These are phyloP conservation scores for Ballota nigra DNA, from an alignment of 257 asterid species.

Conservation along the genomic window DNA sequence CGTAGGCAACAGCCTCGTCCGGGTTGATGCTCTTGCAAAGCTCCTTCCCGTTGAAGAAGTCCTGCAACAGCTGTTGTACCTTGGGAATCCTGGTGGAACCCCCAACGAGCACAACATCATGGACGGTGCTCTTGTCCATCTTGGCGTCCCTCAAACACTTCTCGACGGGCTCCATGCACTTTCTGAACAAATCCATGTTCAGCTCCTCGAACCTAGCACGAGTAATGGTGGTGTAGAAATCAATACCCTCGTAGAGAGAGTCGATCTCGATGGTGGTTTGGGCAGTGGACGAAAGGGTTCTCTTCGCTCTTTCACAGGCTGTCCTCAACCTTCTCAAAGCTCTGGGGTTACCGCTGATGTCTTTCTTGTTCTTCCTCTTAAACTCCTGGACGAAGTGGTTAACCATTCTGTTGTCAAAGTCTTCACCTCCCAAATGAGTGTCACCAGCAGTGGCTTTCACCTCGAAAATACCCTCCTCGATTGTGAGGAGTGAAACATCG, in stretches of 20 bases:
- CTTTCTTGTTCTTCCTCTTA: slow-evolving; percentile 79
- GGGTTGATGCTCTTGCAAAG: slow-evolving; percentile 90
- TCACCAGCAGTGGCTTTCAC: slow-evolving; percentile 69
- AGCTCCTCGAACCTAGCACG: slow-evolving; percentile 85
- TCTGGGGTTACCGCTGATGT: slow-evolving; percentile 70
- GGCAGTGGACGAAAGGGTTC: slow-evolving; percentile 82
- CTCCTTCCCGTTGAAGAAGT: slow-evolving; percentile 82
- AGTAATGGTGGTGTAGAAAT: slow-evolving; percentile 72
- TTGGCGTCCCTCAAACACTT: slow-evolving; percentile 80
- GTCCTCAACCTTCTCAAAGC: slow-evolving; percentile 78
- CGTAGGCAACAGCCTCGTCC: slow-evolving; percentile 83
- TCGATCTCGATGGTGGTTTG: slow-evolving; percentile 82
- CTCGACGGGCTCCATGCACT: slow-evolving; percentile 85
- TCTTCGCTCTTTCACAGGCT: slow-evolving; percentile 78
- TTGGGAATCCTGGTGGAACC: slow-evolving; percentile 83
- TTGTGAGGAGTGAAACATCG: slow-evolving; percentile 67
- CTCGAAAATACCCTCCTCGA: slow-evolving; percentile 63
- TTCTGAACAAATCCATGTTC: slow-evolving; percentile 79
- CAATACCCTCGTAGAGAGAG: slow-evolving; percentile 72
- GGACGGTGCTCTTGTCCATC: slow-evolving; percentile 73
- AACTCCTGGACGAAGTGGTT: slow-evolving; percentile 83
- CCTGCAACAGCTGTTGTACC: slow-evolving; percentile 74
- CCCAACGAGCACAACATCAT: slow-evolving; percentile 76
- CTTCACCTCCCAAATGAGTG: slow-evolving; percentile 82
- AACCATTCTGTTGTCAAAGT: slow-evolving; percentile 83